Evolutionary conservation across 179 eudicot species (phyloP), one percentile per base, ranked within the genome.

Genomic region (Heliamphora pulchella): DNA sequence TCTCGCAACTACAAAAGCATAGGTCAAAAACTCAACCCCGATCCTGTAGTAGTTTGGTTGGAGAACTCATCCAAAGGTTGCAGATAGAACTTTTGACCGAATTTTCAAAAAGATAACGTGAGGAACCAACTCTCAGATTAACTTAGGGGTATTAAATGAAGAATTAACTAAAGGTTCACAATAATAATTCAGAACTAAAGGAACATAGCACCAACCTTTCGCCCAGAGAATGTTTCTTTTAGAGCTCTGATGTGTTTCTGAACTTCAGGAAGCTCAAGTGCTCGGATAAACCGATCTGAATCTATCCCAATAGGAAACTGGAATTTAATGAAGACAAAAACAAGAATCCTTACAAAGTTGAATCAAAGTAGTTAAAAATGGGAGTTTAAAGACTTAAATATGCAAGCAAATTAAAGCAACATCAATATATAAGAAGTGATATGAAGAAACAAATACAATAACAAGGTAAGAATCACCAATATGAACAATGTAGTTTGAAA

Each of bases 281-380:
- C 94, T 50, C 91, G 86, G 79, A 92, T 94, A 87, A 96, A 96
- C 78, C 99, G 87, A 3, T 89, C 96, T 43, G 99, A 96, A 84
- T 96, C 99, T 81, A 96, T 96, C 74, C 99, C 99, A 53, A 96
- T 96, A 66, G 99, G 99, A 84, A 96, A 96, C 99, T 96, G 92
- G 44, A 77, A 58, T 81, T 79, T 79, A 78, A 71, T 55, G 70
- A 79, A 63, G 51, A 80, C 74, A 18, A 39, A 61, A 75, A 77
- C 65, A 55, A 48, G 76, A 68, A 82, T 82, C 78, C 65, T 10
- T 22, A 71, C 55, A 79, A 74, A 47, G 72, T 11, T 47, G 76
- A 39, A 46, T 57, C 62, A 55, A 8, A 81, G 54, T 44, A 67
- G 64, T 75, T 67, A 51, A 75, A 75, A 74, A 53, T 66, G 41